Percentiles rank a stretch among this genome's conserved stretches.
Conservation (phyloP, 164 flowering plant species). For the Magnolia sinica region DNA sequence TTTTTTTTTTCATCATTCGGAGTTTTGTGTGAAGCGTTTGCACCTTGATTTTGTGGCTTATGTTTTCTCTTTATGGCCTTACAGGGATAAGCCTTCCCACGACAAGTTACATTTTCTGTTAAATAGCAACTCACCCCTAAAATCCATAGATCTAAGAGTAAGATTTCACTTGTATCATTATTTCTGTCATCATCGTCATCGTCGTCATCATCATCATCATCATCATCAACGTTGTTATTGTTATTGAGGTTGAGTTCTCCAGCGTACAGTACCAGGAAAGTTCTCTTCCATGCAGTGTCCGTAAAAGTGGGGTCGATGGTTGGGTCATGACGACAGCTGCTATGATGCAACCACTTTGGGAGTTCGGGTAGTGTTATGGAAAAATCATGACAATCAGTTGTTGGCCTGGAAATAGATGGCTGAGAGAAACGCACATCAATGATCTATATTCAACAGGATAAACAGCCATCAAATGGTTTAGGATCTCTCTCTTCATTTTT, state of each 20-base stretch:
- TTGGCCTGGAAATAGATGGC: not conserved
- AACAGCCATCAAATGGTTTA: not conserved
- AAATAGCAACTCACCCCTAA: constrained; percentile 54
- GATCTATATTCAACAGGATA: not conserved
- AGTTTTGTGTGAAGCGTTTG: not conserved
- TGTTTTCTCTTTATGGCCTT: constrained; percentile 10
- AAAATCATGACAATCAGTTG: not conserved
- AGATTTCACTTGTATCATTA: constrained; percentile 16
- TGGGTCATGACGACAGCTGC: not conserved
- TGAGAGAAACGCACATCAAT: not conserved
- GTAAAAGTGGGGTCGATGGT: not conserved
- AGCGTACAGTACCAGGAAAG: not conserved
- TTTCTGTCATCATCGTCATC: not conserved
- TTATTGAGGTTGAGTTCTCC: not conserved
- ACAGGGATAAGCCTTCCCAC: constrained; percentile 56
- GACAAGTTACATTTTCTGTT: constrained; percentile 46
- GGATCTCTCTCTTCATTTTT: not conserved
- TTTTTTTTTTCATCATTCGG: not conserved
- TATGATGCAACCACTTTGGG: not conserved
- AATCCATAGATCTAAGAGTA: constrained; percentile 66
- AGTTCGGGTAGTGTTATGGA: not conserved
- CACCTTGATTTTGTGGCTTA: not conserved
- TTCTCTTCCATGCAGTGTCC: not conserved
- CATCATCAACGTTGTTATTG: no score
- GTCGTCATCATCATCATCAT: not conserved